A percentile compares a stretch with the other conserved stretches of the same genome.
Evolutionary conservation across 208 protist genomes (phyloP).

Genomic region (Acanthamoeba triangularis): DNA sequence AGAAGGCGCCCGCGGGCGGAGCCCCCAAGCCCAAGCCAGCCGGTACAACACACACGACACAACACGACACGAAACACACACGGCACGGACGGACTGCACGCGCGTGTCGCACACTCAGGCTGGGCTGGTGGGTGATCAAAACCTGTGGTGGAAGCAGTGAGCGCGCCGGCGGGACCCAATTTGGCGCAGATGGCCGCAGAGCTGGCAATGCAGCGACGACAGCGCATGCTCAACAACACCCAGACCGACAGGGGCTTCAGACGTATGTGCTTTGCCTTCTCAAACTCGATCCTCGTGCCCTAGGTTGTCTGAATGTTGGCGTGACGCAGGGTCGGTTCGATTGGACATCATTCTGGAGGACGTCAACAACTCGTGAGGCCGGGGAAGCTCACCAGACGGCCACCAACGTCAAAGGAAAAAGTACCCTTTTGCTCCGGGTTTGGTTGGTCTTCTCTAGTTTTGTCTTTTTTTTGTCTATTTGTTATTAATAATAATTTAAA

Average conservation of each 20-base stretch:
- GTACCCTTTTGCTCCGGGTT: too few species aligned
- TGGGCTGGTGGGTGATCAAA: not conserved
- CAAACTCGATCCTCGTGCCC: too few species aligned
- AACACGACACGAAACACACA: too few species aligned
- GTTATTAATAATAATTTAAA: too few species aligned
- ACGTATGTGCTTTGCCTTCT: not conserved
- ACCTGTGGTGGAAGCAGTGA: not conserved
- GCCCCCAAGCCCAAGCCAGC: not conserved
- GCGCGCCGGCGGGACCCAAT: not conserved
- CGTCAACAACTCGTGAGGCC: not conserved
- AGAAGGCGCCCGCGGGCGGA: not conserved
- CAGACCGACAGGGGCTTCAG: not conserved
- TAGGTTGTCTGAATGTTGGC: too few species aligned
- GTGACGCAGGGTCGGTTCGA: not conserved
- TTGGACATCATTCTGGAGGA: slow-evolving; percentile 1
- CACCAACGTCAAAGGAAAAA: too few species aligned
- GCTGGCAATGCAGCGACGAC: slow-evolving; percentile 1
- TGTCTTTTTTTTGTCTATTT: too few species aligned
- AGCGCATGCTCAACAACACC: slow-evolving; percentile 29
- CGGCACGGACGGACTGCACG: too few species aligned
- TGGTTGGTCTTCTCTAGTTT: too few species aligned
- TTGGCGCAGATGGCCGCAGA: slow-evolving; percentile 13
- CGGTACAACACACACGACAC: not conserved
- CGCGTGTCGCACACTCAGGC: not conserved
- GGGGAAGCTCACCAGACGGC: not conserved